Conservation (phyloP, 1,139 yeast genomes). For the Blastobotrys apis region DNA sequence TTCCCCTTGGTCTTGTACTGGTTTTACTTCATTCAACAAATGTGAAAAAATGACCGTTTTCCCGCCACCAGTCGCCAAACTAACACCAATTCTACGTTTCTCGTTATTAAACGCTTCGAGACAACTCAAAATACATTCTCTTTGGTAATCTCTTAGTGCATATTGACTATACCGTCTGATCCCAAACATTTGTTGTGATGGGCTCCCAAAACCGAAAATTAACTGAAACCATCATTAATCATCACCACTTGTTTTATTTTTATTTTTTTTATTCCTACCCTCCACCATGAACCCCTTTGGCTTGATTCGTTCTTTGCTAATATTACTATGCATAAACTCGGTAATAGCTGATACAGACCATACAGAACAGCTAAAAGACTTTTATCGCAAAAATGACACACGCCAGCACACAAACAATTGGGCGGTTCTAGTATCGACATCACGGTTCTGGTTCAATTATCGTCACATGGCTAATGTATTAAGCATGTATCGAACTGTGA, state of each 20-base stretch:
- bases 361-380: slow-evolving; percentile 6
- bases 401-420: slow-evolving; percentile 27
- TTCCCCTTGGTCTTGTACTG: slow-evolving; percentile 40
- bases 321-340: neutral
- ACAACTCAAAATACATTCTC: slow-evolving; percentile 60
- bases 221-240: no score
- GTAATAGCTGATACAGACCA: neutral
- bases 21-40: slow-evolving; percentile 49
- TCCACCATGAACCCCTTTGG: neutral
- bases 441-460: slow-evolving; percentile 97
- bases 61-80: slow-evolving; percentile 94
- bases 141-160: slow-evolving; percentile 59
- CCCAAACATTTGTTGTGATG: no score
- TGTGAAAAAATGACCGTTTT: slow-evolving; percentile 82
- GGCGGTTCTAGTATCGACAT: slow-evolving; percentile 92
- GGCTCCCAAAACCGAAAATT: no score
- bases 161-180: slow-evolving; percentile 4
- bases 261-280: no score
- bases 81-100: slow-evolving; percentile 64
- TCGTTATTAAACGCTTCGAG: slow-evolving; percentile 47
- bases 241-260: no score
- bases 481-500: slow-evolving; percentile 92
- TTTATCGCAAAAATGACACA: neutral
- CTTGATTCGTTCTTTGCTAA: neutral
- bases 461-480: slow-evolving; percentile 96